Evolutionary conservation across 805 yeast genomes (phyloP), one percentile per base, ranked within the genome.

Genomic region (Starmerella stigmatis): DNA sequence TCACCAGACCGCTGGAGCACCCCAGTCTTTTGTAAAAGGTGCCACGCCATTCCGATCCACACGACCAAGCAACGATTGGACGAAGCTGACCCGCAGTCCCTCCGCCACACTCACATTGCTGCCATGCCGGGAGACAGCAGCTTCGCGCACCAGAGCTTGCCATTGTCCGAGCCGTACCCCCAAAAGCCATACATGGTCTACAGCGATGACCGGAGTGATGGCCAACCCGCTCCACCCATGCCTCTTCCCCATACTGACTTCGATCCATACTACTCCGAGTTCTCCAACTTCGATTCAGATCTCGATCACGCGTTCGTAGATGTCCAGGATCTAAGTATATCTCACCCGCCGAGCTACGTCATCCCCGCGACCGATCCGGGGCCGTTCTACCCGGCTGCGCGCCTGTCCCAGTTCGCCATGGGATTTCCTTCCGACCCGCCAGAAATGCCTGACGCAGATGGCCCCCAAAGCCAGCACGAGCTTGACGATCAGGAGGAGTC

Each of bases 291-390:
- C 58, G 69, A 71, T 43, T 74, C 77, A 25, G 65, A 76, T 28
- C 65, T 81, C 47, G 74, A 74, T 32, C 78, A 76, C 50, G 71
- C 81, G 2, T 61, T 79, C 31, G 64, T 70, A 12, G 71, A 72
- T 0, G 60, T 77, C 21, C 79, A 75, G 57, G 86, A 79, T 44
- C 67, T 81, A 47, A 83, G 74, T 53, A 80, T 81, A 36, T 19
- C 30, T 10, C 33, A 27, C 12, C 16, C 38, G 4, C 33, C 23
- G 6, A 27, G 17, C 2, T 36, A 43, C 23, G 17, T 29, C 7
- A 28, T 28, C 26, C 41, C 41, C 4, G 41, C 41, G 4, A 38
- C 41, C 4, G 41, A 38, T 11, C 41, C 41, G 33, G 41, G 41
- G 6, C 41, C 41, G 7, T 38, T 38, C 27, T 26, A 26, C 13